These are phyloP conservation scores for Neurospora sp. DNA, from an alignment of 495 filamentous ascomycete species.

Conservation along the genomic window DNA sequence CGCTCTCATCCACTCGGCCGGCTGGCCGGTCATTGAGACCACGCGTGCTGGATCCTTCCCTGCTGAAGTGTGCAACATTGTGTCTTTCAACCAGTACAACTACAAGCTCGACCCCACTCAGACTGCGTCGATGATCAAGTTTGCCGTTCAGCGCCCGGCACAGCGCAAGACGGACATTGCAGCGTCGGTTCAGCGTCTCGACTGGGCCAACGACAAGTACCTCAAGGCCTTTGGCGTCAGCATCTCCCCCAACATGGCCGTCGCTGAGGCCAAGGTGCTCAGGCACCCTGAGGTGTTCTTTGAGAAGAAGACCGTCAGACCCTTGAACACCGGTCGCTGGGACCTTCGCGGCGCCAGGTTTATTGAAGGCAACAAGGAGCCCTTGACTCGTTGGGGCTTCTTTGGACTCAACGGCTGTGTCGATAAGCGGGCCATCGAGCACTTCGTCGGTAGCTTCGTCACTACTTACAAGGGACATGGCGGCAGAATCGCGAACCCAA, in stretches of 20 bases:
- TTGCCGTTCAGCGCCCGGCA: constrained; percentile 55
- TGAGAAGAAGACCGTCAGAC: constrained; percentile 36
- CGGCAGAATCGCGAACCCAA: constrained; percentile 41
- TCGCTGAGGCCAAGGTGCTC: constrained; percentile 60
- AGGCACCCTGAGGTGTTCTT: constrained; percentile 61
- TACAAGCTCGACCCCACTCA: constrained; percentile 64
- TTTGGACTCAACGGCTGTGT: constrained; percentile 16
- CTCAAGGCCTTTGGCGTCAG: constrained; percentile 58
- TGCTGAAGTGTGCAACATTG: constrained; percentile 55
- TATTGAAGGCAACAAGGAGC: constrained; percentile 41
- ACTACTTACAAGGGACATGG: constrained; percentile 61
- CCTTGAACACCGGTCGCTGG: constrained; percentile 62
- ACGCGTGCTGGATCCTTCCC: constrained; percentile 59
- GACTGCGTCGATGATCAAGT: constrained; percentile 79
- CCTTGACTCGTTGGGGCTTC: constrained; percentile 63
- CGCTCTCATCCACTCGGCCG: constrained; percentile 35
- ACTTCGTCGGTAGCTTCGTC: constrained; percentile 51
- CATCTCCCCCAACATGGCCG: constrained; percentile 50
- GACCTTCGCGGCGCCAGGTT: constrained; percentile 76
- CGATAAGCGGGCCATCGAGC: constrained; percentile 31
- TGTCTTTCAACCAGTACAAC: constrained; percentile 59
- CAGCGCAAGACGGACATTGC: constrained; percentile 51
- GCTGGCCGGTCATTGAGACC: constrained; percentile 60
- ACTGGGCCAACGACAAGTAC: constrained; percentile 58
- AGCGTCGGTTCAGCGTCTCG: constrained; percentile 52